Percentiles rank a stretch among this genome's conserved stretches.
Evolutionary conservation across 2,329 filamentous ascomycete genomes (phyloP).

Genomic region (Calonectria honghensis): DNA sequence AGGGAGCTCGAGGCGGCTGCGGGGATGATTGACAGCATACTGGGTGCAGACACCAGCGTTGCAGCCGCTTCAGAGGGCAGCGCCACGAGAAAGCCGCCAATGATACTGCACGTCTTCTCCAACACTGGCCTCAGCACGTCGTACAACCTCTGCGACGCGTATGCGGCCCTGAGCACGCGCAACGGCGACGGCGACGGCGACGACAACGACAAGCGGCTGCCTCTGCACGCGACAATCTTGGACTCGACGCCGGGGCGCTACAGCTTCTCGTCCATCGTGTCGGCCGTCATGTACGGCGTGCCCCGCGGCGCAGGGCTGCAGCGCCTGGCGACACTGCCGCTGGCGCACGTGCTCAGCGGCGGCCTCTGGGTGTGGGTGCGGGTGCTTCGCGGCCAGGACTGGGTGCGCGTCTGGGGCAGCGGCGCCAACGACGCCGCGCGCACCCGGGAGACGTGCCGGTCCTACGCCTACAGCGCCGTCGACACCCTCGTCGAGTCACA

Average conservation of each 20-base stretch:
- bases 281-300: slow-evolving; percentile 20
- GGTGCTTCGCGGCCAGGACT: not conserved
- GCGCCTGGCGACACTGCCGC: not conserved
- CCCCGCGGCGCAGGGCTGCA: slow-evolving; percentile 4
- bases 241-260: slow-evolving; percentile 19
- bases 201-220: not conserved
- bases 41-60: not conserved
- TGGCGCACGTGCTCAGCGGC: slow-evolving; percentile 12
- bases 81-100: not conserved
- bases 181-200: not conserved
- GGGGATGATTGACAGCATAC: not conserved
- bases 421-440: not conserved
- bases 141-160: slow-evolving; percentile 26
- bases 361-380: slow-evolving; percentile 27
- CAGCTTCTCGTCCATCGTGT: slow-evolving; percentile 1
- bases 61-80: not conserved
- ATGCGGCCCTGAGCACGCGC: not conserved
- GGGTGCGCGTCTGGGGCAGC: slow-evolving; percentile 7
- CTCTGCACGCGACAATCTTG: not conserved
- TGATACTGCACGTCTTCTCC: slow-evolving; percentile 25
- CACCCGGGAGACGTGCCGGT: slow-evolving; percentile 11
- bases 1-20: slow-evolving; percentile 1
- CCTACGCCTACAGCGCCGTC: slow-evolving; percentile 18
- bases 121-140: slow-evolving; percentile 24
- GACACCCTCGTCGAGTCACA: slow-evolving; percentile 1